Evolutionary conservation across 805 yeast genomes (phyloP), one percentile per base, ranked within the genome.

Genomic region (Metschnikowia similis): DNA sequence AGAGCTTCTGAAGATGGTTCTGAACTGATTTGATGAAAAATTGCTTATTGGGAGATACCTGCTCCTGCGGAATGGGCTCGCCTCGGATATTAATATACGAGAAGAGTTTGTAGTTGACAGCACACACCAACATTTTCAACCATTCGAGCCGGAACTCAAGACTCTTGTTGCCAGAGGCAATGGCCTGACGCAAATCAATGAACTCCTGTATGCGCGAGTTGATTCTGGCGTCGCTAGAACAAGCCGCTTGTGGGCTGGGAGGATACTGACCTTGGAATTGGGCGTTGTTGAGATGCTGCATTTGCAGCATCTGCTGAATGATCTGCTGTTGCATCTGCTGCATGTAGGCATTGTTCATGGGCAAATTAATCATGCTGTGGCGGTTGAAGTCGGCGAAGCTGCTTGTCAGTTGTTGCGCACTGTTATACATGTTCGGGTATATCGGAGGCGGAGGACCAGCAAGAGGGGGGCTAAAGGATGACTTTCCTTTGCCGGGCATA

Each of bases 321-420:
- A 84, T 71, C 14, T 69, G 70, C 55, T 84, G 65, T 34, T 83
- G 64, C 36, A 73, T 67, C 8, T 72, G 76, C 54, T 84, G 90
- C 36, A 84, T 71, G 56, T 81, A 82, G 37, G 45, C 41, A 27
- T 43, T 48, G 32, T 45, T 53, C 56, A 53, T 47, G 6, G 51
- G 55, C 29, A 50, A 34, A n/a, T n/a, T 39, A 11, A 48, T 45
- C 13, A 52, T 54, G 44, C 56, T 52, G 16, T 54, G 54, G 14
- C 57, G 36, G 17, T 41, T 41, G 16, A 38, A 21, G 41, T 48
- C 42, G 7, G 45, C 10, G 26, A 30, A 32, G 41, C 41, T 36
- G 35, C 26, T 26, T 3, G 32, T 13, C 41, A 17, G 39, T 11
- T 31, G 48, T 2, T 43, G 37, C 8, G 31, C 35, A 10, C 35